Conservation (phyloP, 2,329 filamentous ascomycete genomes). For the Scedosporium dehoogii region DNA sequence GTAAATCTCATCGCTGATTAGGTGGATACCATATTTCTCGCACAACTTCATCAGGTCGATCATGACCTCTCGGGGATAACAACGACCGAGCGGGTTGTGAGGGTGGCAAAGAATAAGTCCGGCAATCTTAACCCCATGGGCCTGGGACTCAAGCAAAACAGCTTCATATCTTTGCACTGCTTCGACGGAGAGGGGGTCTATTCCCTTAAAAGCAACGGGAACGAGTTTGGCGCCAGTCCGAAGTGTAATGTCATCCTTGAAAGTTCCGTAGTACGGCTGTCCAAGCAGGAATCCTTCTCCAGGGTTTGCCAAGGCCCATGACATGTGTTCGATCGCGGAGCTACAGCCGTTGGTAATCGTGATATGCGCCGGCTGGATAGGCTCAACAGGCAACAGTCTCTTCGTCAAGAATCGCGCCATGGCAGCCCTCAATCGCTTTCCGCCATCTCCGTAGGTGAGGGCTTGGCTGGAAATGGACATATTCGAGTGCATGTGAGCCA, state of each 20-base stretch:
- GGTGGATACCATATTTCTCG: constrained; percentile 34
- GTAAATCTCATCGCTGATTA: constrained; percentile 41
- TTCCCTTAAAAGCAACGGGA: constrained; percentile 30
- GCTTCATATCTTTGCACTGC: constrained; percentile 35
- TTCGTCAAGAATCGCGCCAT: constrained; percentile 26
- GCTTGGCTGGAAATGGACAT: constrained; percentile 19
- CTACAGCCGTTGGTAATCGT: constrained; percentile 29
- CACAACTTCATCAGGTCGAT: constrained; percentile 35
- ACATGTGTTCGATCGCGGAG: constrained; percentile 28
- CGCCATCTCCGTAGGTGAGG: constrained; percentile 32
- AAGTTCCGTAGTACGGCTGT: constrained; percentile 37
- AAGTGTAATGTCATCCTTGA: constrained; percentile 32
- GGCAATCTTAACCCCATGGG: constrained; percentile 28
- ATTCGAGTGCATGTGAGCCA: constrained; percentile 29
- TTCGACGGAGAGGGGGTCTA: constrained; percentile 30
- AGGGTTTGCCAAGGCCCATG: constrained; percentile 28
- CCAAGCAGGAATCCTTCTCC: constrained; percentile 31
- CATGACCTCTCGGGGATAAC: constrained; percentile 30
- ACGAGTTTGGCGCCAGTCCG: constrained; percentile 31
- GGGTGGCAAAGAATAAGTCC: constrained; percentile 41
- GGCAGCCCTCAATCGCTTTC: constrained; percentile 20
- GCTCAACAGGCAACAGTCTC: constrained; percentile 18
- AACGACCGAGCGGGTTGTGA: constrained; percentile 41
- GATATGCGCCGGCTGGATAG: constrained; percentile 23
- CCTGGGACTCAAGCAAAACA: constrained; percentile 26